These are phyloP conservation scores for Beauveria rudraprayagi DNA, from an alignment of 2,329 filamentous ascomycete genomes.

Conservation along the genomic window DNA sequence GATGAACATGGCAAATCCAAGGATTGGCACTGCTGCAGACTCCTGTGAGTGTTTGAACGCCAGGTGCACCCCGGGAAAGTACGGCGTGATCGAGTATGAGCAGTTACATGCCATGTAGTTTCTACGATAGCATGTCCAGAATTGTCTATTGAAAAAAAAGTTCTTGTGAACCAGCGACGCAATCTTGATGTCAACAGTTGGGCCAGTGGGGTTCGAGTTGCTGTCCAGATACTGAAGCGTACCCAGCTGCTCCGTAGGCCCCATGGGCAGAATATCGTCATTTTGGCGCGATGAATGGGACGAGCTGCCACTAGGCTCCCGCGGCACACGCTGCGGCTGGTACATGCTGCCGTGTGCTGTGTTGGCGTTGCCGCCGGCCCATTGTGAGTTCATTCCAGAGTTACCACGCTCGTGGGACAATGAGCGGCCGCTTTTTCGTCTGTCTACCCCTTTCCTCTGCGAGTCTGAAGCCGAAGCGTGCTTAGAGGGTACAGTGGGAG, in stretches of 20 bases:
- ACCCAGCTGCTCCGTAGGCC: constrained; percentile 43
- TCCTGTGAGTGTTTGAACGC: constrained; percentile 43
- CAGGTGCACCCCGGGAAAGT: constrained; percentile 37
- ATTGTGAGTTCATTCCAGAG: no score
- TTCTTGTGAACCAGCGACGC: constrained; percentile 80
- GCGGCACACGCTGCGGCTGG: not conserved
- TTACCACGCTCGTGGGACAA: no score
- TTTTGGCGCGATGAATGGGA: not conserved
- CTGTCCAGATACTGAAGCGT: constrained; percentile 54
- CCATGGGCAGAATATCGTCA: constrained; percentile 10
- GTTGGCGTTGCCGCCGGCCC: not conserved
- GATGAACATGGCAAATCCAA: constrained; percentile 74
- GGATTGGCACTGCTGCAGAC: constrained; percentile 53
- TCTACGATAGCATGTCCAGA: constrained; percentile 87
- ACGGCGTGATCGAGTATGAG: constrained; percentile 62
- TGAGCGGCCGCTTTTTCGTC: no score
- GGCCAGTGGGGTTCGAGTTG: constrained; percentile 36
- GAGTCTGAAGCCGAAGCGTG: no score
- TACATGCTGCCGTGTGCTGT: not conserved
- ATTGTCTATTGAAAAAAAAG: constrained; percentile 64
- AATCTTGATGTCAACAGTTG: constrained; percentile 38
- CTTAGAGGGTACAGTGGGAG: no score
- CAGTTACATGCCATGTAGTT: constrained; percentile 88
- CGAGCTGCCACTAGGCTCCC: not conserved
- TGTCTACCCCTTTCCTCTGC: no score